phyloP scores from a whole-genome alignment of 1,139 yeast species.

The Scheffersomyces lignicola region DNA sequence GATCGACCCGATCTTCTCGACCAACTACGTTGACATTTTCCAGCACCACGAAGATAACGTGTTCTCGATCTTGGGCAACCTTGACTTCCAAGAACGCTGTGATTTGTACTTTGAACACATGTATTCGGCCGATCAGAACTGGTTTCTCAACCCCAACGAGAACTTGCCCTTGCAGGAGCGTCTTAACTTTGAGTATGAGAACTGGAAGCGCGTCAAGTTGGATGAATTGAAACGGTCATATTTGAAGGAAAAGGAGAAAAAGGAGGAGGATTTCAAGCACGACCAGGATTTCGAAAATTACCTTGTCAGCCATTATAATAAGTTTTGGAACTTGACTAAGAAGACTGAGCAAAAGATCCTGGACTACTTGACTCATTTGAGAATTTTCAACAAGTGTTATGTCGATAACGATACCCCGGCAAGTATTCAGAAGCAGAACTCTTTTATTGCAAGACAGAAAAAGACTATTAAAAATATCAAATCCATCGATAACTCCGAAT shows the following conservation, averaged over 20 bases:
- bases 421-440: conserved; percentile 7
- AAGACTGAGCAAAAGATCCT: conserved; percentile 26
- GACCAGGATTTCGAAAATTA: conserved; percentile 18
- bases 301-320: conserved; percentile 16
- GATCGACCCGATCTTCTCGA: conserved; percentile 9
- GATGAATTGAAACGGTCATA: conserved; percentile 14
- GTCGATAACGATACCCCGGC: conserved; percentile 19
- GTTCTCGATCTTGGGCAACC: not conserved
- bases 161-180: not conserved
- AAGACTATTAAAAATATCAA: not conserved
- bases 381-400: conserved; percentile 41
- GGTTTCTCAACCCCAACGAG: conserved; percentile 24
- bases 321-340: conserved; percentile 9
- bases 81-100: conserved; percentile 20
- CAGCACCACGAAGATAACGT: conserved; percentile 17
- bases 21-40: conserved; percentile 19
- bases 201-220: conserved; percentile 15
- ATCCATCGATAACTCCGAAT: not conserved
- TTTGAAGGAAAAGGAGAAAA: conserved; percentile 11
- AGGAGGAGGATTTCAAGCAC: conserved; percentile 10
- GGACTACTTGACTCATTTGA: conserved; percentile 34
- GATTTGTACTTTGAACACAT: conserved; percentile 27
- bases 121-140: conserved; percentile 20
- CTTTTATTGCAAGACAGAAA: conserved; percentile 12
- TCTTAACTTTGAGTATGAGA: conserved; percentile 14